A percentile compares a stretch with the other conserved stretches of the same genome.
Evolutionary conservation across 1,284 basidiomycete species (phyloP).

Genomic region (Tremellales sp.): DNA sequence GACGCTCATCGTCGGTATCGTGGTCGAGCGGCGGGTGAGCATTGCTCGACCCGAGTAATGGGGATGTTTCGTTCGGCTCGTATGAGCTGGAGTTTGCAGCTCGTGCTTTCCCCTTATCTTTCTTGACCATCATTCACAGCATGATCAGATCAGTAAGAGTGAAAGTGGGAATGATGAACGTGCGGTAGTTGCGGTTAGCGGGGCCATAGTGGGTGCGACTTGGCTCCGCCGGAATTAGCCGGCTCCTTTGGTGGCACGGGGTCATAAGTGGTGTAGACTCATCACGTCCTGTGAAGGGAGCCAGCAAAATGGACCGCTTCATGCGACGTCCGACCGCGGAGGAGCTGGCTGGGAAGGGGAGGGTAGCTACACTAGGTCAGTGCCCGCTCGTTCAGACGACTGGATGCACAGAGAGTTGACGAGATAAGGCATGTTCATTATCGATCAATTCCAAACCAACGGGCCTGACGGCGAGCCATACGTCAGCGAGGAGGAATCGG

Average conservation of each 20-base stretch:
- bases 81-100: background rate
- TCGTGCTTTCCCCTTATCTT: slow-evolving; percentile 4
- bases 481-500: slow-evolving; percentile 46
- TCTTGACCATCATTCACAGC: background rate
- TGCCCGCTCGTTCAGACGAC: background rate
- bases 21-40: no score
- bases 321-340: no score
- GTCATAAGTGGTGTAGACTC: background rate
- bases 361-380: slow-evolving; percentile 25
- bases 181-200: no score
- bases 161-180: no score
- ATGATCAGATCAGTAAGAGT: background rate
- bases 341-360: slow-evolving; percentile 11
- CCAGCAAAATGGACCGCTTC: no score
- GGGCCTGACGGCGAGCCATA: slow-evolving; percentile 57
- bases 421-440: slow-evolving; percentile 73
- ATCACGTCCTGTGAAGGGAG: no score
- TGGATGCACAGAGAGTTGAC: background rate
- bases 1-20: no score
- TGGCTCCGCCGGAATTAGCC: background rate
- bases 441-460: slow-evolving; percentile 69
- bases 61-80: background rate
- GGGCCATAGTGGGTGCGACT: no score
- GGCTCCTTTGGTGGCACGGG: background rate
- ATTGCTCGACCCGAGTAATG: background rate